These are phyloP conservation scores for Schizosaccharomyces octosporus DNA, from an alignment of 805 yeast genomes.

Conservation along the genomic window DNA sequence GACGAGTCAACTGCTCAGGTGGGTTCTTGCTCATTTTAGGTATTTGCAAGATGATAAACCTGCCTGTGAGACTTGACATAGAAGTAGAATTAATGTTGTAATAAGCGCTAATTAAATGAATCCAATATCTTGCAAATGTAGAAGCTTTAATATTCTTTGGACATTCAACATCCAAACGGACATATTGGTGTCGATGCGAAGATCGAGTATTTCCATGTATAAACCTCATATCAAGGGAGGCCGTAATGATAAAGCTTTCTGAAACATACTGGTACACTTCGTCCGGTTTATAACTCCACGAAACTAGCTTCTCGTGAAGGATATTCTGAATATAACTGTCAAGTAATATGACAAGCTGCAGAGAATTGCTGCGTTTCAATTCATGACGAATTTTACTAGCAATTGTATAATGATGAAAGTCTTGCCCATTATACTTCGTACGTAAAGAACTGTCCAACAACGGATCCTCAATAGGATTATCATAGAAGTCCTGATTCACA, in stretches of 20 bases:
- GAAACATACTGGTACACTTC: background rate
- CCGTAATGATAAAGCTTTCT: background rate
- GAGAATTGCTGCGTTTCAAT: background rate
- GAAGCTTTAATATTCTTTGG: background rate
- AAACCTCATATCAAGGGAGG: background rate
- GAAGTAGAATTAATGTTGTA: background rate
- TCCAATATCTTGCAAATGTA: background rate
- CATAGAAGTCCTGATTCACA: background rate
- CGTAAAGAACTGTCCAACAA: background rate
- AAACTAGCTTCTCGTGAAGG: background rate
- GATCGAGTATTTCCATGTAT: background rate
- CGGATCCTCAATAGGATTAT: background rate
- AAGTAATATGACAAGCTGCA: background rate
- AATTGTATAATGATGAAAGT: background rate
- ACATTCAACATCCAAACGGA: background rate
- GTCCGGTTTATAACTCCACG: too few species aligned
- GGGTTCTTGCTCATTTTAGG: too few species aligned
- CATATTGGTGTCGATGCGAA: background rate
- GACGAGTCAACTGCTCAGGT: too few species aligned
- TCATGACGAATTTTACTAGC: background rate
- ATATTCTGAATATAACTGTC: background rate
- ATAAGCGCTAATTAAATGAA: background rate
- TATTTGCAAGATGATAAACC: too few species aligned
- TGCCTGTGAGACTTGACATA: background rate
- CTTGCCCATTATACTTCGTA: background rate